Conservation (phyloP, 257 asterid species). For the Solanum chilense region DNA sequence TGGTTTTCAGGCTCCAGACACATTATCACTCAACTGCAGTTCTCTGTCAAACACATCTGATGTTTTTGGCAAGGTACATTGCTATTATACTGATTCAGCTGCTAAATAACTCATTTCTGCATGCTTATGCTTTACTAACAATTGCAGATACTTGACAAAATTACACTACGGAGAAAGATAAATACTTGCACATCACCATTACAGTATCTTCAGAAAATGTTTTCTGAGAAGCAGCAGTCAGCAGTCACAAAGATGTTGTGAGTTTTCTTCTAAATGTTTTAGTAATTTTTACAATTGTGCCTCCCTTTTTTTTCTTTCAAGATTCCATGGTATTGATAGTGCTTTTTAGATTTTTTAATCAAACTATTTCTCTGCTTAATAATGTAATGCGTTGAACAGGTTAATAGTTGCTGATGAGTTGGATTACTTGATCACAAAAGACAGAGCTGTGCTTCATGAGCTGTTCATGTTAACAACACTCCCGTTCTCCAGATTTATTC, state of each 20-base stretch:
- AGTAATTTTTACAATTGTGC: not conserved
- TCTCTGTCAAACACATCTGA: conserved; percentile 64
- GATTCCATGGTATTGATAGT: not conserved
- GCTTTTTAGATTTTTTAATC: not conserved
- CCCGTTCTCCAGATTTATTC: conserved; percentile 86
- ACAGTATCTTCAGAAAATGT: conserved; percentile 53
- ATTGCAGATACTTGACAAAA: conserved; percentile 51
- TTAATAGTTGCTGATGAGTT: conserved; percentile 83
- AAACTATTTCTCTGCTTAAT: not conserved
- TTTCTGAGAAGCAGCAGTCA: conserved; percentile 45
- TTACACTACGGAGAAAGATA: conserved; percentile 22
- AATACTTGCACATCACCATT: conserved; percentile 30
- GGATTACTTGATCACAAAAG: conserved; percentile 91
- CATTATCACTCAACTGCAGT: conserved; percentile 69
- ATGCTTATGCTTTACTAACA: not conserved
- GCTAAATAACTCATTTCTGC: not conserved
- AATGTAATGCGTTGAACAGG: conserved; percentile 21
- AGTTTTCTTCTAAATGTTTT: conserved; percentile 4
- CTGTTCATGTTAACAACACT: conserved; percentile 83
- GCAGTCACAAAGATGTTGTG: conserved; percentile 59
- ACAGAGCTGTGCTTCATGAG: conserved; percentile 78
- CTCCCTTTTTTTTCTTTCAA: not conserved
- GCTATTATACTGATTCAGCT: not conserved
- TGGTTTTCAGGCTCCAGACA: conserved; percentile 49
- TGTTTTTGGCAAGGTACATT: conserved; percentile 75